Conservation (phyloP, 106 monocot species). For the Ottelia alismoides region DNA sequence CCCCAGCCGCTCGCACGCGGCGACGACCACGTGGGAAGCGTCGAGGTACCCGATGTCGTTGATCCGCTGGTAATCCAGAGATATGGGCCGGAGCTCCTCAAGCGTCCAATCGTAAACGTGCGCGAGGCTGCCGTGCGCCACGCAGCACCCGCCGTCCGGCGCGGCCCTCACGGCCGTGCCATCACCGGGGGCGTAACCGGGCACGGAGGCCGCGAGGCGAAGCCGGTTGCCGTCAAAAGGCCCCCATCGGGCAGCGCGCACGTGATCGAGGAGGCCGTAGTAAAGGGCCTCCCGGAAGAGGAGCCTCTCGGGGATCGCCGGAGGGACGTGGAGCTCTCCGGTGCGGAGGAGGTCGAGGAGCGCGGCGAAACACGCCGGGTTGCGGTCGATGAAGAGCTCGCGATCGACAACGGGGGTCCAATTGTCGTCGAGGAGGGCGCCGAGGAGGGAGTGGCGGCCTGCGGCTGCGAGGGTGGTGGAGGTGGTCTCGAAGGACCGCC, state of each 20-base stretch:
- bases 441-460: constrained; percentile 75
- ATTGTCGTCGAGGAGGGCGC: constrained; percentile 53
- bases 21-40: constrained; percentile 39
- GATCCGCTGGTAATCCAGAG: constrained; percentile 64
- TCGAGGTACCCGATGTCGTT: constrained; percentile 73
- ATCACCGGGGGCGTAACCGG: constrained; percentile 69
- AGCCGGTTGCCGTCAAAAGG: constrained; percentile 65
- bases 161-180: constrained; percentile 70
- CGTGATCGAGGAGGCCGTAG: constrained; percentile 70
- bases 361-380: constrained; percentile 59
- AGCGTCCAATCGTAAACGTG: constrained; percentile 89
- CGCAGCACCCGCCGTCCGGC: constrained; percentile 92
- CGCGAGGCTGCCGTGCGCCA: constrained; percentile 72
- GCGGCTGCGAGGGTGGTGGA: constrained; percentile 66
- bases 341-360: constrained; percentile 89
- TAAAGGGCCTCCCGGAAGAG: constrained; percentile 64
- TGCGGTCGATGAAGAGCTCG: constrained; percentile 86
- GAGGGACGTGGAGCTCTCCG: constrained; percentile 56
- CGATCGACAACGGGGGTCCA: constrained; percentile 22
- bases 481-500: constrained; percentile 76
- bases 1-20: constrained; percentile 45
- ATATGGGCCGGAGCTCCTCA: constrained; percentile 46
- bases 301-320: constrained; percentile 33
- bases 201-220: constrained; percentile 25
- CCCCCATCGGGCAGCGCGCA: constrained; percentile 62